These are phyloP conservation scores for Phytophthora colocasiae DNA, from an alignment of 352 stramenopile species.

Conservation along the genomic window DNA sequence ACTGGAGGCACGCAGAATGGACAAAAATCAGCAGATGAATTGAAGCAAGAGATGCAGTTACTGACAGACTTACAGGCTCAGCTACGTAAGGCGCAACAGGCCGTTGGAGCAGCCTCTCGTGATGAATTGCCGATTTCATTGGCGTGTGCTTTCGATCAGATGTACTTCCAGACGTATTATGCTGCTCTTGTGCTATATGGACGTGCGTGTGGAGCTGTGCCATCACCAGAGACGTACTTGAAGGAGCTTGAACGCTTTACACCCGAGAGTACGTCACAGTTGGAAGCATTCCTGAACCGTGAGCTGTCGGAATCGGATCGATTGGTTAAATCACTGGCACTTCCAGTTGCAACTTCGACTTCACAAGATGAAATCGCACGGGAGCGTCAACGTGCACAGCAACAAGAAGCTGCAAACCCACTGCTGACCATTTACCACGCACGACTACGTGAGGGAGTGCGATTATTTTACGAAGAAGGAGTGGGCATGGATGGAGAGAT, in stretches of 20 bases:
- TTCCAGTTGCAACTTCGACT: conserved; percentile 36
- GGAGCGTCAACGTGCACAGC: conserved; percentile 20
- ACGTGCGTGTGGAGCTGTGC: conserved; percentile 65
- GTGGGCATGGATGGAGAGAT: conserved; percentile 85
- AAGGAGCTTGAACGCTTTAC: conserved; percentile 59
- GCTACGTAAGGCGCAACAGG: conserved; percentile 56
- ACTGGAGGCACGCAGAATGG: conserved; percentile 68
- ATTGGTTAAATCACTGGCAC: conserved; percentile 50
- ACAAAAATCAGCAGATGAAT: conserved; percentile 61
- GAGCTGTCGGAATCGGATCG: conserved; percentile 40
- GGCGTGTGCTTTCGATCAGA: conserved; percentile 69
- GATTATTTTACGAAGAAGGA: conserved; percentile 80
- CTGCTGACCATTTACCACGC: conserved; percentile 67
- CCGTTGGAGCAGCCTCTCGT: conserved; percentile 51
- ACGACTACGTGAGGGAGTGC: conserved; percentile 71
- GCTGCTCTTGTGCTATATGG: conserved; percentile 75
- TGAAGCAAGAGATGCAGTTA: conserved; percentile 66
- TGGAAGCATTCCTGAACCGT: conserved; percentile 69
- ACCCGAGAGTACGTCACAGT: conserved; percentile 38
- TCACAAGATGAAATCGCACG: conserved; percentile 30
- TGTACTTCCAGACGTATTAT: conserved; percentile 89
- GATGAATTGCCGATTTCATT: conserved; percentile 70
- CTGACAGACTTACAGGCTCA: conserved; percentile 57
- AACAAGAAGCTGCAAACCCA: conserved; percentile 46
- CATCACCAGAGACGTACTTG: conserved; percentile 64